Conservation (phyloP, 2,329 filamentous ascomycete species). For the Akanthomyces lecanii region DNA sequence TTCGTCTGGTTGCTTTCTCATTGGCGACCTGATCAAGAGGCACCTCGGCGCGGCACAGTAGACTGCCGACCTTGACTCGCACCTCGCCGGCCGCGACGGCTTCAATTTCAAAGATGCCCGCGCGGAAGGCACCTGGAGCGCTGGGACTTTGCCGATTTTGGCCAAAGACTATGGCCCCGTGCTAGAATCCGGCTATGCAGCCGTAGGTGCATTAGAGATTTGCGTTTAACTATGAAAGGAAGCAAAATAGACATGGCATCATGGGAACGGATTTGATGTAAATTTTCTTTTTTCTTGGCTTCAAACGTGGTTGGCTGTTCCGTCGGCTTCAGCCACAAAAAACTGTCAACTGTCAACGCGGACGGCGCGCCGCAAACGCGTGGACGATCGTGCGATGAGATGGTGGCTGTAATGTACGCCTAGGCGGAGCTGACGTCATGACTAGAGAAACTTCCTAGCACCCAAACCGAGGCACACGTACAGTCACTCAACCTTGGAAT, state of each 20-base stretch:
- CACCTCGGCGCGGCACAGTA: slow-evolving; percentile 23
- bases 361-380: not conserved
- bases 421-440: not conserved
- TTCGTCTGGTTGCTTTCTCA: slow-evolving; percentile 10
- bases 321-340: not conserved
- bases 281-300: too few species aligned
- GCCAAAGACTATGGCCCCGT: too few species aligned
- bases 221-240: too few species aligned
- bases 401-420: not conserved
- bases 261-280: too few species aligned
- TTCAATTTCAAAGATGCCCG: too few species aligned
- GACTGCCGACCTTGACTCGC: slow-evolving; percentile 24
- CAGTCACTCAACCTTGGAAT: not conserved
- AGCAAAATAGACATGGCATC: too few species aligned
- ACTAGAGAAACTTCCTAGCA: not conserved
- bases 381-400: not conserved
- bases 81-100: too few species aligned
- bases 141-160: too few species aligned
- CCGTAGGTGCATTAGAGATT: too few species aligned
- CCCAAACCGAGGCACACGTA: not conserved
- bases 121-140: too few species aligned
- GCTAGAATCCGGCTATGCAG: too few species aligned
- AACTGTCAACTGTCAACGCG: not conserved
- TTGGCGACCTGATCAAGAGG: slow-evolving; percentile 21
- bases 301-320: too few species aligned